Evolutionary conservation across 1,139 yeast genomes (phyloP).

Genomic region (Sugiyamaella sp.): DNA sequence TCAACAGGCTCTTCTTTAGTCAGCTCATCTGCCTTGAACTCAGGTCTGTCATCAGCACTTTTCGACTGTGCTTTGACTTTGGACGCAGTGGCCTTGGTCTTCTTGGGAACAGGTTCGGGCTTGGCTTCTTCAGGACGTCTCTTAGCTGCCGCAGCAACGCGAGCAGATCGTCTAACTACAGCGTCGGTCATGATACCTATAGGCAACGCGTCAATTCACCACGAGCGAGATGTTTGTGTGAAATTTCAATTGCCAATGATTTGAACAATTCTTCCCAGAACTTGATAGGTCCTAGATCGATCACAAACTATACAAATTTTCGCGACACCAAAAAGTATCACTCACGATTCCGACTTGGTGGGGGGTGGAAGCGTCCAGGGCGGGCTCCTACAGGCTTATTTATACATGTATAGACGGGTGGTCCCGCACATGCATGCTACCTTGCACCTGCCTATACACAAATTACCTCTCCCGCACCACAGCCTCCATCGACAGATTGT

Average conservation of each 20-base stretch:
- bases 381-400: too few species aligned
- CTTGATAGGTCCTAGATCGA: too few species aligned
- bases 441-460: not conserved
- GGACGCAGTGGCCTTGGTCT: constrained; percentile 16
- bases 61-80: constrained; percentile 14
- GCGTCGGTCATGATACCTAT: constrained; percentile 22
- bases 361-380: too few species aligned
- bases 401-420: too few species aligned
- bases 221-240: not conserved
- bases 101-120: constrained; percentile 15
- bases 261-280: too few species aligned
- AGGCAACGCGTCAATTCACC: not conserved
- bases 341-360: too few species aligned
- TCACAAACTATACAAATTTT: too few species aligned
- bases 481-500: not conserved
- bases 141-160: constrained; percentile 24
- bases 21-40: constrained; percentile 1
- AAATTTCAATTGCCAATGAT: too few species aligned
- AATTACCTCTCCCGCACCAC: not conserved
- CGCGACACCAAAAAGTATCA: too few species aligned
- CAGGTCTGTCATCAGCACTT: too few species aligned
- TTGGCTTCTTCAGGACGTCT: constrained; percentile 18
- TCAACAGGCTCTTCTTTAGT: constrained; percentile 17
- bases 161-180: constrained; percentile 23
- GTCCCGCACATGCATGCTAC: not conserved